phyloP scores from a whole-genome alignment of 2,329 filamentous ascomycete species.

The Aspergillus awamori region DNA sequence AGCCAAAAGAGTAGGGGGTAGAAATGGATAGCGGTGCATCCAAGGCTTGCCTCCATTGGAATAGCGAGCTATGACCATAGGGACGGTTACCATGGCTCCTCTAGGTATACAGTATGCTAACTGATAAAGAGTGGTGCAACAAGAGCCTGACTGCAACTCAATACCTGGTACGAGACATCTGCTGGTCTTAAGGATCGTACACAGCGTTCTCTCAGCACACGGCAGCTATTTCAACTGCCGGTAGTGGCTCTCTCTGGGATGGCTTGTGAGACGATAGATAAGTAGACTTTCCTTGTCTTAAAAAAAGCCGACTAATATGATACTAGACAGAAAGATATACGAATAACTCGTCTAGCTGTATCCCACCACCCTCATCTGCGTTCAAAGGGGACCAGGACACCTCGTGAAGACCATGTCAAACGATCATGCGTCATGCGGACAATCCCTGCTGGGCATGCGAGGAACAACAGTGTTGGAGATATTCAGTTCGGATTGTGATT shows the following conservation, averaged over 20 bases:
- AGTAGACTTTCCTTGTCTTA: not conserved
- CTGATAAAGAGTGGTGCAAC: not conserved
- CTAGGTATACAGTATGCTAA: not conserved
- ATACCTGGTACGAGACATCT: not conserved
- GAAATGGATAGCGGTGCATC: not conserved
- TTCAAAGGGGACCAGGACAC: not conserved
- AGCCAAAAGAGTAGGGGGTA: not conserved
- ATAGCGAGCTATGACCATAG: not conserved
- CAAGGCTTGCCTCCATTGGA: not conserved
- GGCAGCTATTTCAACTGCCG: not conserved
- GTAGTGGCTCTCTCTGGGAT: not conserved
- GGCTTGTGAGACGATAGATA: not conserved
- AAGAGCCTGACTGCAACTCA: not conserved
- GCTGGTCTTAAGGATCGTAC: not conserved
- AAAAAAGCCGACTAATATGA: not conserved
- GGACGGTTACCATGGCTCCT: not conserved
- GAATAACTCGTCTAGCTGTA: conserved; percentile 1
- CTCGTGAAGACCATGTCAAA: not conserved
- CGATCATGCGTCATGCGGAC: not conserved
- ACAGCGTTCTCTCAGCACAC: not conserved
- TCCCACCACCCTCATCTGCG: not conserved
- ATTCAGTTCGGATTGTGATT: conserved; percentile 1
- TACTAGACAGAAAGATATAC: not conserved
- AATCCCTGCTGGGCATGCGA: not conserved
- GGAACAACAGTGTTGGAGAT: not conserved